phyloP scores from a whole-genome alignment of 805 yeast genomes.

The Cyberlindnera galapagoensis region DNA sequence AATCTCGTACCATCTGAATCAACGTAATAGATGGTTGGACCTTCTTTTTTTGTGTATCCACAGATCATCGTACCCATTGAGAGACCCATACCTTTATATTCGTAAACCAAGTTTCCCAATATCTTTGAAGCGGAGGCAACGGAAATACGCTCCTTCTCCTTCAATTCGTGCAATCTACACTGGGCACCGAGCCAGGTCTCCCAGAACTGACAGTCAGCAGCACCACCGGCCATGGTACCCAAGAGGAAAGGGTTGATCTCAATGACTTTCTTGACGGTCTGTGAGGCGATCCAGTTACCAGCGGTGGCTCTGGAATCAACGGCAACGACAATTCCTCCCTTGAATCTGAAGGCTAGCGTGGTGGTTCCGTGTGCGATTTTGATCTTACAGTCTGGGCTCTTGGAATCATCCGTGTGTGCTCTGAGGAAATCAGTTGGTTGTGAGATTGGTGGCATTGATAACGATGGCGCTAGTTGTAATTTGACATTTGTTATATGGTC shows the following conservation, averaged over 20 bases:
- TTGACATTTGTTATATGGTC: conserved; percentile 30
- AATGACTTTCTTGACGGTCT: conserved; percentile 94
- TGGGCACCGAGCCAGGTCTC: conserved; percentile 98
- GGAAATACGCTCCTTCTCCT: conserved; percentile 90
- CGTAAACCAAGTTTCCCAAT: conserved; percentile 80
- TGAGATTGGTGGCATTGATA: conserved; percentile 75
- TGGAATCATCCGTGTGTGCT: conserved; percentile 96
- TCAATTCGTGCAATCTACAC: conserved; percentile 88
- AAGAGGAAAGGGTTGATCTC: conserved; percentile 91
- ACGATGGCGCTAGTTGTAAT: conserved; percentile 44
- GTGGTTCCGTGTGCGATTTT: conserved; percentile 99
- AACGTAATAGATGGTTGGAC: conserved; percentile 92
- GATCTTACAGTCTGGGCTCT: conserved; percentile 90
- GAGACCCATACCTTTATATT: conserved; percentile 96
- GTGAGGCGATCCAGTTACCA: conserved; percentile 97
- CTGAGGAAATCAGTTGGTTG: conserved; percentile 88
- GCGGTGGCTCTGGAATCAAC: conserved; percentile 98
- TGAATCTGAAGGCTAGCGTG: conserved; percentile 90
- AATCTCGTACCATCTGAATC: conserved; percentile 96
- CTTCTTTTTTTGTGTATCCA: conserved; percentile 92
- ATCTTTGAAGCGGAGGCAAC: conserved; percentile 97
- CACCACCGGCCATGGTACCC: conserved; percentile 99
- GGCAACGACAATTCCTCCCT: conserved; percentile 93
- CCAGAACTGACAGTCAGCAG: conserved; percentile 99
- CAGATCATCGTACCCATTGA: conserved; percentile 99